phyloP scores from a whole-genome alignment of 768 basidiomycete species.

The Termitomyces sp. region DNA sequence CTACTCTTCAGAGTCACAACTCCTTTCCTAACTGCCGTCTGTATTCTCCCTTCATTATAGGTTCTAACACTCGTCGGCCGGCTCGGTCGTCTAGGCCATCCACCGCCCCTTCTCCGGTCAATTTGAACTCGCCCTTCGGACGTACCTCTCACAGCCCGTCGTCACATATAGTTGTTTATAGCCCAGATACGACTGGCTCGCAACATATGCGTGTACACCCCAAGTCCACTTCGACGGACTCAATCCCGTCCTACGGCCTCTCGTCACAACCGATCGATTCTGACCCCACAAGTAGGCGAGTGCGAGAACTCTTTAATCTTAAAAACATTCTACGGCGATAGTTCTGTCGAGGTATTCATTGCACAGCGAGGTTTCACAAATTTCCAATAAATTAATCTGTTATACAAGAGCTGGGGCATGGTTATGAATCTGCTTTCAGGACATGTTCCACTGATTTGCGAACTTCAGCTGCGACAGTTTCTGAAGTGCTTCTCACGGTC shows the following conservation, averaged over 20 bases:
- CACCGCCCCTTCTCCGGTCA: conserved; percentile 42
- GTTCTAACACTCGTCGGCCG: conserved; percentile 5
- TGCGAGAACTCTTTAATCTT: conserved; percentile 38
- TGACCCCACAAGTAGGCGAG: conserved; percentile 38
- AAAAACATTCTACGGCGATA: conserved; percentile 41
- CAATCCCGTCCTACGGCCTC: conserved; percentile 34
- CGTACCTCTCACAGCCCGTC: conserved; percentile 17
- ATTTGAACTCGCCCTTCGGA: conserved; percentile 18
- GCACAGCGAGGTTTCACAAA: background rate
- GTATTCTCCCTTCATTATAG: conserved; percentile 12
- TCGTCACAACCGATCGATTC: conserved; percentile 23
- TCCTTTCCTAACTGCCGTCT: background rate
- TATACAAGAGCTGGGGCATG: conserved; percentile 10
- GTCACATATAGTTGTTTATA: background rate
- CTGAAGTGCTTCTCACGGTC: conserved; percentile 94
- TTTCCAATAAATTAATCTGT: conserved; percentile 8
- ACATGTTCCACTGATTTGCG: conserved; percentile 51
- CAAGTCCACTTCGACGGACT: conserved; percentile 57
- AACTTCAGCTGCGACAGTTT: conserved; percentile 76
- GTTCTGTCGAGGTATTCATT: conserved; percentile 4
- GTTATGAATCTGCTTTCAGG: conserved; percentile 30
- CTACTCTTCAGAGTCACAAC: background rate
- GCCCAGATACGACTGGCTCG: background rate
- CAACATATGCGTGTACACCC: conserved; percentile 29
- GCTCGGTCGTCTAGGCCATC: conserved; percentile 39